Percentiles rank a stretch among this genome's conserved stretches.
phyloP scores from a whole-genome alignment of 2,329 filamentous ascomycete genomes.

The Hymenoscyphus fructigenus region DNA sequence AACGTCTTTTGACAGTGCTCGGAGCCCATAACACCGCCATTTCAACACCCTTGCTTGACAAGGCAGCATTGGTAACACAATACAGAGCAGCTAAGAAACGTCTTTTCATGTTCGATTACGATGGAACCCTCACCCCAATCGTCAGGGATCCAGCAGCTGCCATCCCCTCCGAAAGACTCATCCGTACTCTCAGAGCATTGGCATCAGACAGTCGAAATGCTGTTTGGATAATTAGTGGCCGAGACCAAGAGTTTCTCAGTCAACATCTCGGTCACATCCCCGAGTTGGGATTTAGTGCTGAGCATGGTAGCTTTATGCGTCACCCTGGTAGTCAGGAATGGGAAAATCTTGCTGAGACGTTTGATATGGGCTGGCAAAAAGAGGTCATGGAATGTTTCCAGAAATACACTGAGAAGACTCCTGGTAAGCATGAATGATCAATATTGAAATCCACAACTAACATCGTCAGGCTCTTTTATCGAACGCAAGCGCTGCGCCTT shows the following conservation, averaged over 20 bases:
- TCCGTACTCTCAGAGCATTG: slow-evolving; percentile 75
- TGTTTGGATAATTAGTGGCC: slow-evolving; percentile 98
- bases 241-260: slow-evolving; percentile 87
- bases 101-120: slow-evolving; percentile 98
- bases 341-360: slow-evolving; percentile 83
- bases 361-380: slow-evolving; percentile 89
- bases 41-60: slow-evolving; percentile 80
- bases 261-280: slow-evolving; percentile 91
- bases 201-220: slow-evolving; percentile 78
- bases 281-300: slow-evolving; percentile 88
- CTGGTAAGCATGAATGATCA: slow-evolving; percentile 54
- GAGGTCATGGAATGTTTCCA: slow-evolving; percentile 84
- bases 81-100: slow-evolving; percentile 76
- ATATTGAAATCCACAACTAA: slow-evolving; percentile 20
- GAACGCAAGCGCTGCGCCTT: slow-evolving; percentile 92
- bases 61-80: slow-evolving; percentile 65
- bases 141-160: slow-evolving; percentile 88
- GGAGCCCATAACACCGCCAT: slow-evolving; percentile 72
- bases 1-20: slow-evolving; percentile 76
- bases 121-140: slow-evolving; percentile 93
- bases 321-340: slow-evolving; percentile 74
- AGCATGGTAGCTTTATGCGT: slow-evolving; percentile 94
- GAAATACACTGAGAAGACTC: slow-evolving; percentile 82
- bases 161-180: slow-evolving; percentile 79
- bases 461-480: slow-evolving; percentile 72